Base-by-base conservation (phyloP, 805 yeast genomes). In the Saccharomycopsis capsularis region DNA sequence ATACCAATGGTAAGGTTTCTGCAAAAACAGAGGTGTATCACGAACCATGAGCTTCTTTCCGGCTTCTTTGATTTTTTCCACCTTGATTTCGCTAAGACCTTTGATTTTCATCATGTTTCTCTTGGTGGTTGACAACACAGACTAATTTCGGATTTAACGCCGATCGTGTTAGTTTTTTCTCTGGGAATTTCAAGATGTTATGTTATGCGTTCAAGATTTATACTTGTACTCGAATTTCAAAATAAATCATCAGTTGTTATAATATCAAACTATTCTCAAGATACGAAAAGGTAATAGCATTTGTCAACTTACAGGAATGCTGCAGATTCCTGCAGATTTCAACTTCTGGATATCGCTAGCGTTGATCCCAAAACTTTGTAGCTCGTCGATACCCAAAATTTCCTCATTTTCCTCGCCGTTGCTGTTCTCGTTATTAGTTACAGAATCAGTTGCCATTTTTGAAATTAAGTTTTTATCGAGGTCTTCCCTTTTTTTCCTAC, bases 51-150 rank as follows among this genome's bases (percentile, higher is more conserved):
- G 63, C 57, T 79, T 83, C 32, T 79, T 74, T 0, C 90, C 87
- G 21, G 86, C 90, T 54, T 74, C 82, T 55, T 83, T 81, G 56
- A 85, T 78, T 59, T 81, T 81, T 40, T 84, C 91, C 3, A 86
- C 90, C 59, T 85, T 84, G 18, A 81, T 80, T 61, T 84, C 91
- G 56, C 85, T 77, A 30, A 84, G 67, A 1, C 91, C 91, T 60
- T 80, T 82, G 18, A 84, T 82, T 47, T 77, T 74, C 44, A 79
- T 67, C 42, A 85, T 58, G 41, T 80, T 78, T 54, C 85, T 71
- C 60, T 84, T 76, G 3, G 90, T 78, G 1, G 85, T 80, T 18
- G 81, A 72, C 16, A 75, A 58, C 2, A 74, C 77, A 2, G 80
- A 68, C 77, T 74, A 29, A 9, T 27, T 19, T n/a, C n/a, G n/a